phyloP scores from a whole-genome alignment of 331 rosid genomes.

The Rosa hybrid region DNA sequence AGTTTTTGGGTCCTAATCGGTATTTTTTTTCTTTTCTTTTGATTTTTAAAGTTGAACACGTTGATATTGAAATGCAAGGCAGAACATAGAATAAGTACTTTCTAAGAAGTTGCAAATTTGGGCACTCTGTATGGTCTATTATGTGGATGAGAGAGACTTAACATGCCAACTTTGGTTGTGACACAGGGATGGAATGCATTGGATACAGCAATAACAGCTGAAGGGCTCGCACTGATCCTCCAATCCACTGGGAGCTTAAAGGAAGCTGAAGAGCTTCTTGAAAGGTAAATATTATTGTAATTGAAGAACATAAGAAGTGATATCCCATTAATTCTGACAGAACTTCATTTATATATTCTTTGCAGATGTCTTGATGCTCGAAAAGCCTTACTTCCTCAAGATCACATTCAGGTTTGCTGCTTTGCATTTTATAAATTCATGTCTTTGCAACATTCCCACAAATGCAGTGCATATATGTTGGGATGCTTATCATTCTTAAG shows the following conservation, averaged over 20 bases:
- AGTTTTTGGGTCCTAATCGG: background rate
- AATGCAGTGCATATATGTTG: background rate
- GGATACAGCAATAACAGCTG: conserved; percentile 74
- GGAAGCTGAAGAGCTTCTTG: conserved; percentile 82
- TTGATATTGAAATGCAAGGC: background rate
- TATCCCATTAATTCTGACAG: background rate
- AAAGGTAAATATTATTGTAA: conserved; percentile 50
- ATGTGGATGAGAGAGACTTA: background rate
- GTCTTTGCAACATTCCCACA: background rate
- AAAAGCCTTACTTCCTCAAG: conserved; percentile 59
- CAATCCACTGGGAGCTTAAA: conserved; percentile 52
- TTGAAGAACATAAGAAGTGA: conserved; percentile 2
- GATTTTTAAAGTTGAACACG: background rate
- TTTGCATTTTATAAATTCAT: background rate
- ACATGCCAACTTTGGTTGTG: background rate
- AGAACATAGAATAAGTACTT: background rate
- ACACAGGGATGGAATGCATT: conserved; percentile 78
- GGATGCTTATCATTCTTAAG: background rate
- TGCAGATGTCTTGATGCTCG: conserved; percentile 73
- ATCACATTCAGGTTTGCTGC: conserved; percentile 71
- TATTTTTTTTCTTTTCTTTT: background rate
- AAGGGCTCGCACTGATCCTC: conserved; percentile 69
- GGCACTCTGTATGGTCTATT: background rate
- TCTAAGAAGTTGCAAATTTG: background rate
- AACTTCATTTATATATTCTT: conserved; percentile 12